phyloP scores from a whole-genome alignment of 352 stramenopile genomes.

The Pythium rishiriense region DNA sequence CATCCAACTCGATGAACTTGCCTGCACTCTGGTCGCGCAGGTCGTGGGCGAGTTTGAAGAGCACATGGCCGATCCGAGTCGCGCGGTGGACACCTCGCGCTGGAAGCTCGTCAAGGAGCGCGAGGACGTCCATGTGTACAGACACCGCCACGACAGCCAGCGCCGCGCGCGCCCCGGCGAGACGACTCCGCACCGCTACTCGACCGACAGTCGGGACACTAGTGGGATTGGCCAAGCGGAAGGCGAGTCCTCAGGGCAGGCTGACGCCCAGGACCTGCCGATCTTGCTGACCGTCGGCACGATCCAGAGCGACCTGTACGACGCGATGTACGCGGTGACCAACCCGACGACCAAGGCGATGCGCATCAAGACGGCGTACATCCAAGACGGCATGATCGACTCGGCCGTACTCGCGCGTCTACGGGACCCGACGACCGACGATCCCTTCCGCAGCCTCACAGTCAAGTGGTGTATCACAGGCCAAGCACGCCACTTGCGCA shows the following conservation, averaged over 20 bases:
- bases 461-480: constrained; percentile 63
- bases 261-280: too few species aligned
- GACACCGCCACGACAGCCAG: constrained; percentile 6
- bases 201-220: too few species aligned
- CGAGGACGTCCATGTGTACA: constrained; percentile 24
- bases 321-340: constrained; percentile 49
- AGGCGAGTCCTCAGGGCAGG: too few species aligned
- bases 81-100: constrained; percentile 36
- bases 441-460: constrained; percentile 49
- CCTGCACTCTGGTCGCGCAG: constrained; percentile 36
- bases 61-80: constrained; percentile 27
- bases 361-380: constrained; percentile 51
- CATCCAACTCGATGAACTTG: constrained; percentile 36
- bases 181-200: neutral
- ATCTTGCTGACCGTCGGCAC: constrained; percentile 35
- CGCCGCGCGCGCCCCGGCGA: neutral
- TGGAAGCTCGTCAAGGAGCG: constrained; percentile 56
- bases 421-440: constrained; percentile 29
- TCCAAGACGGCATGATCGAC: constrained; percentile 50
- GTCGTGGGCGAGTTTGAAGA: constrained; percentile 39
- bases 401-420: constrained; percentile 42
- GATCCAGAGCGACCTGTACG: constrained; percentile 38
- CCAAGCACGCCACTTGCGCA: constrained; percentile 34
- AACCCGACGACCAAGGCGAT: constrained; percentile 44
- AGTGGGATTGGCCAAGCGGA: too few species aligned